Evolutionary conservation across 1,284 basidiomycete species (phyloP).

Genomic region (Schizopora paradoxa): DNA sequence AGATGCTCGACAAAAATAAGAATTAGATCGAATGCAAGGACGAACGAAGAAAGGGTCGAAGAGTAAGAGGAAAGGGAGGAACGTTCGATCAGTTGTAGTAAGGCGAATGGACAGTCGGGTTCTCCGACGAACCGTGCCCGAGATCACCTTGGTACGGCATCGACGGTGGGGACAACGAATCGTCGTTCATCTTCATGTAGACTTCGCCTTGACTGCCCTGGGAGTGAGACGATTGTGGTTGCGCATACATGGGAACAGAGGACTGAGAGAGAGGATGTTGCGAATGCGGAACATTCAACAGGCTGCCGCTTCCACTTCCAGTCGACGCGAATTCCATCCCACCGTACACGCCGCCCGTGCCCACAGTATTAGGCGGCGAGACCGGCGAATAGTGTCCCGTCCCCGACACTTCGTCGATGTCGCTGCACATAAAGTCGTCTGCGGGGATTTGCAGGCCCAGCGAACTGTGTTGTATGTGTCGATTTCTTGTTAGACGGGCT

Average conservation of each 20-base stretch:
- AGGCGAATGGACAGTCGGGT: background rate
- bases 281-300: background rate
- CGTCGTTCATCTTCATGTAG: no score
- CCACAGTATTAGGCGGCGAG: slow-evolving; percentile 3
- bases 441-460: slow-evolving; percentile 10
- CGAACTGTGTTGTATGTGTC: background rate
- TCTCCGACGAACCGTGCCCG: no score
- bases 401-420: slow-evolving; percentile 11
- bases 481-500: no score
- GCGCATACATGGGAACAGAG: no score
- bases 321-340: slow-evolving; percentile 7
- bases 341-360: no score
- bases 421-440: slow-evolving; percentile 11
- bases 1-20: no score
- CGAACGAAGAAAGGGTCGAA: background rate
- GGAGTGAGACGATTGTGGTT: no score
- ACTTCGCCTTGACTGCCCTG: no score
- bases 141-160: no score
- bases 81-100: slow-evolving; percentile 1
- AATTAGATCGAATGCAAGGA: no score
- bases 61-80: background rate
- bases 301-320: background rate
- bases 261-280: no score
- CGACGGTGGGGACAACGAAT: no score
- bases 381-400: slow-evolving; percentile 18